Evolutionary conservation across 228 moss, liverwort and hornwort species (phyloP).

Genomic region (Sphagnum fallax): DNA sequence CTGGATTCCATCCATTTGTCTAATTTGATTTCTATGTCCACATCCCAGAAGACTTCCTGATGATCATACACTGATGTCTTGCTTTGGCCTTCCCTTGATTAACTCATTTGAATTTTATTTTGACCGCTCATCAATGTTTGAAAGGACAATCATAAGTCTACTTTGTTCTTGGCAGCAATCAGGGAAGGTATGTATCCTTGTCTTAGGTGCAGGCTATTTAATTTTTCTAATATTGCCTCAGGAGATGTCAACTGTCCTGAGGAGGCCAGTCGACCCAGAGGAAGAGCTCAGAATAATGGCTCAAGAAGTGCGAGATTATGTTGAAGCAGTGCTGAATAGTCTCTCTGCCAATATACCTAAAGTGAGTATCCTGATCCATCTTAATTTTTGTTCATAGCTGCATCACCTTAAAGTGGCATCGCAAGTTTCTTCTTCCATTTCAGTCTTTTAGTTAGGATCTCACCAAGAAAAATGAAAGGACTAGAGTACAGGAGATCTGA

Average conservation of each 20-base stretch:
- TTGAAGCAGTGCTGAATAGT: constrained; percentile 96
- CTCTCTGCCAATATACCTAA: constrained; percentile 94
- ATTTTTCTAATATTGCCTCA: background rate
- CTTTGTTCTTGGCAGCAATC: background rate
- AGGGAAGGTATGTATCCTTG: background rate
- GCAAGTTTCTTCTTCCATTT: no score
- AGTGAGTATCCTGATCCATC: constrained; percentile 29
- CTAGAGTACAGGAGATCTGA: no score
- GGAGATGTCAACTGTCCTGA: constrained; percentile 47
- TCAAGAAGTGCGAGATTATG: constrained; percentile 97
- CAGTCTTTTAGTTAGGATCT: no score
- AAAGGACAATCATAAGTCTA: background rate
- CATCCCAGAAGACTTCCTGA: no score
- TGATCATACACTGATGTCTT: no score
- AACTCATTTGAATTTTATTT: background rate
- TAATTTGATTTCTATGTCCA: no score
- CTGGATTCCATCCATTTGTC: no score
- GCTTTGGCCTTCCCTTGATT: no score
- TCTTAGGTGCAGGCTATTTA: background rate
- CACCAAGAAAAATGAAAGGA: no score
- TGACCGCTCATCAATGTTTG: background rate
- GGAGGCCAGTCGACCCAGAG: constrained; percentile 83
- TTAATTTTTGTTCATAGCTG: background rate
- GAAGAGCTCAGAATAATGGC: constrained; percentile 96
- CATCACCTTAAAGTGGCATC: no score